A percentile compares a stretch with the other conserved stretches of the same genome.
Evolutionary conservation across 805 yeast genomes (phyloP).

Genomic region (Yarrowia deformans): DNA sequence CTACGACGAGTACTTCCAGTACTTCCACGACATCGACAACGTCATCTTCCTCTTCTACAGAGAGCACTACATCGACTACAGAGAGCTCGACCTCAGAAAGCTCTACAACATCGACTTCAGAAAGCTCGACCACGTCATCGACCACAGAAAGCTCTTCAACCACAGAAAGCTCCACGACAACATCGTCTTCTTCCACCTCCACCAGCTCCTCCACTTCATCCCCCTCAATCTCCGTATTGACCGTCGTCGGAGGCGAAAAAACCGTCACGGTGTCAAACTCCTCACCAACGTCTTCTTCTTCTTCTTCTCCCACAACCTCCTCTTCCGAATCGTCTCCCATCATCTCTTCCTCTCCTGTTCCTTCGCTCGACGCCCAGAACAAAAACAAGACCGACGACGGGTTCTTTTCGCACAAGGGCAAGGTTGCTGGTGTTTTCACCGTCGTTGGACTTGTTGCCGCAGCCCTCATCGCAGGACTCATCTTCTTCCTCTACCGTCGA

Average conservation of each 20-base stretch:
- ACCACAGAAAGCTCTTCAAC: constrained; percentile 41
- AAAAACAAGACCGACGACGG: constrained; percentile 5
- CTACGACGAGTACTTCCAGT: constrained; percentile 34
- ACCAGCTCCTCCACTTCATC: constrained; percentile 38
- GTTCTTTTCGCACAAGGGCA: constrained; percentile 73
- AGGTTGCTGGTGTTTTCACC: constrained; percentile 85
- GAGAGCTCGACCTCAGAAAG: neutral
- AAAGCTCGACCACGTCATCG: constrained; percentile 39
- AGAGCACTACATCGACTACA: constrained; percentile 39
- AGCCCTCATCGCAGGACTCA: constrained; percentile 52
- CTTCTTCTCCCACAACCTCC: too few relatives aligned
- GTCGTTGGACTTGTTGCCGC: constrained; percentile 73
- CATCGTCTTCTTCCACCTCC: constrained; percentile 42
- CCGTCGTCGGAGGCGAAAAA: constrained; percentile 45
- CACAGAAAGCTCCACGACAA: constrained; percentile 41
- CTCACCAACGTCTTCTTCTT: neutral
- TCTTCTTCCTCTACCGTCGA: constrained; percentile 54
- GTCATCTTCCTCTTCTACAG: neutral
- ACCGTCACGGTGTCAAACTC: constrained; percentile 44
- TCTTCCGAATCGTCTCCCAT: too few relatives aligned
- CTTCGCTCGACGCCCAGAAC: constrained; percentile 16
- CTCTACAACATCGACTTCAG: constrained; percentile 31
- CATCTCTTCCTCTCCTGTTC: constrained; percentile 2
- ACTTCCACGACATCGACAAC: constrained; percentile 29
- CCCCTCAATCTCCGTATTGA: constrained; percentile 44